Percentiles rank a stretch among this genome's conserved stretches.
Evolutionary conservation across 2,329 filamentous ascomycete genomes (phyloP).

Genomic region (Trichoderma asperellum): DNA sequence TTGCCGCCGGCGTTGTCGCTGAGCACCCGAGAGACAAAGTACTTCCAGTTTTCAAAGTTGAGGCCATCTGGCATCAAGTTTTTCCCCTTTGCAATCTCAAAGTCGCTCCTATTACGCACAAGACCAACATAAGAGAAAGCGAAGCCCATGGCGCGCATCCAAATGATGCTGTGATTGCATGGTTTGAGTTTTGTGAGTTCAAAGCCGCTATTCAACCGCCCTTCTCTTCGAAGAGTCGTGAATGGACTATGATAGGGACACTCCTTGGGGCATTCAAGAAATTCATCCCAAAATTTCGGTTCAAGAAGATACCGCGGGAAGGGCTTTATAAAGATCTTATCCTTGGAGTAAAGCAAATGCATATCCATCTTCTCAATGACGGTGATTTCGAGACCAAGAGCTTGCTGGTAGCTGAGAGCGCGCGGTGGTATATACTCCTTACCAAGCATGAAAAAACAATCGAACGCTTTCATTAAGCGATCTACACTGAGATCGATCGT

Average conservation of each 20-base stretch:
- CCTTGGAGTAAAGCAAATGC: conserved; percentile 18
- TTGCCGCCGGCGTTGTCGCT: neutral
- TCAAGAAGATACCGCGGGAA: conserved; percentile 23
- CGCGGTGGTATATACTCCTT: neutral
- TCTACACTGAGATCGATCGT: conserved; percentile 3
- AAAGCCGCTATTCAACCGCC: neutral
- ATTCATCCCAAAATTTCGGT: conserved; percentile 3
- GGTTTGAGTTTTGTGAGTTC: neutral
- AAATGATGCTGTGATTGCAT: neutral
- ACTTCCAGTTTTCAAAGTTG: conserved; percentile 2
- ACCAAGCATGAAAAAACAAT: conserved; percentile 19
- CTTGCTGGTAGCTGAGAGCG: conserved; percentile 21
- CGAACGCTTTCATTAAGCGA: neutral
- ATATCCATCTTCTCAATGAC: conserved; percentile 22
- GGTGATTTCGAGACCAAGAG: conserved; percentile 10
- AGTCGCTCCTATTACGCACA: conserved; percentile 19
- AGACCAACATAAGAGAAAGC: conserved; percentile 21
- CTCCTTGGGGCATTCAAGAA: neutral
- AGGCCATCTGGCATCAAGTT: conserved; percentile 3
- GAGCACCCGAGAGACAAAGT: conserved; percentile 5
- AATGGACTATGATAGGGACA: neutral
- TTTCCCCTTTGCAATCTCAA: conserved; percentile 14
- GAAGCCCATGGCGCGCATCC: conserved; percentile 21
- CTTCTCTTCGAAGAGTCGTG: neutral
- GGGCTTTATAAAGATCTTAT: conserved; percentile 23